phyloP scores from a whole-genome alignment of 2,329 filamentous ascomycete species.

The Diaporthe sp. region DNA sequence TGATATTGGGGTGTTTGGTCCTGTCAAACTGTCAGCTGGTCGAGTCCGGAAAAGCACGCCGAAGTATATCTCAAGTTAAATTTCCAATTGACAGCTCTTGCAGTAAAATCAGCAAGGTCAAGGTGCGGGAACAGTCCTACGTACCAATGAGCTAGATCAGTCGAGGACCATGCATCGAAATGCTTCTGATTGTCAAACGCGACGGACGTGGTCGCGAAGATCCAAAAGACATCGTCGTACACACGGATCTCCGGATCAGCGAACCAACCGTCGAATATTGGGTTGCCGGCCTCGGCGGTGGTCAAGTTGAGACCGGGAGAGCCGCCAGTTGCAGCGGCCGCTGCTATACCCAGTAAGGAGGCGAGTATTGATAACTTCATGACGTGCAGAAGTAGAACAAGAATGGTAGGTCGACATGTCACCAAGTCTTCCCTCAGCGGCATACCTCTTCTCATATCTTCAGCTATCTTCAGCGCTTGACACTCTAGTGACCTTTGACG shows the following conservation, averaged over 20 bases:
- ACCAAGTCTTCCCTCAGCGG: neutral
- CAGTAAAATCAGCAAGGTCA: too few relatives aligned
- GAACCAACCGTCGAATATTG: slow-evolving; percentile 46
- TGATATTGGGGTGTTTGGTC: slow-evolving; percentile 46
- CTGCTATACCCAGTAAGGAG: neutral
- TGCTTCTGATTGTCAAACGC: slow-evolving; percentile 61
- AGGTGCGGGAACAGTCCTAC: slow-evolving; percentile 45
- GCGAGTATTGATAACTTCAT: neutral
- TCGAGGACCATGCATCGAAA: slow-evolving; percentile 63
- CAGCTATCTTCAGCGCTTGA: too few relatives aligned
- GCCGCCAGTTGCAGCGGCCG: neutral
- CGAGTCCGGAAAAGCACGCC: too few relatives aligned
- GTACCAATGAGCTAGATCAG: slow-evolving; percentile 61
- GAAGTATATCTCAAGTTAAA: too few relatives aligned
- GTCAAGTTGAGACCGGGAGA: neutral
- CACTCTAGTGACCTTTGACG: neutral
- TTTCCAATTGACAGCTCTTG: neutral
- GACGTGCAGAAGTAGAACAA: too few relatives aligned
- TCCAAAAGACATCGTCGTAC: slow-evolving; percentile 60
- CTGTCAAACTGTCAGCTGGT: neutral
- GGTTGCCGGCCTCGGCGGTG: slow-evolving; percentile 8
- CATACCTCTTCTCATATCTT: neutral
- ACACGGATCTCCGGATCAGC: slow-evolving; percentile 62
- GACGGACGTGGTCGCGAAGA: slow-evolving; percentile 60
- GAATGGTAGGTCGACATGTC: neutral